Evolutionary conservation across 75 land plant genomes (phyloP), one percentile per base, ranked within the genome.

Genomic region (Larix kaempferi): DNA sequence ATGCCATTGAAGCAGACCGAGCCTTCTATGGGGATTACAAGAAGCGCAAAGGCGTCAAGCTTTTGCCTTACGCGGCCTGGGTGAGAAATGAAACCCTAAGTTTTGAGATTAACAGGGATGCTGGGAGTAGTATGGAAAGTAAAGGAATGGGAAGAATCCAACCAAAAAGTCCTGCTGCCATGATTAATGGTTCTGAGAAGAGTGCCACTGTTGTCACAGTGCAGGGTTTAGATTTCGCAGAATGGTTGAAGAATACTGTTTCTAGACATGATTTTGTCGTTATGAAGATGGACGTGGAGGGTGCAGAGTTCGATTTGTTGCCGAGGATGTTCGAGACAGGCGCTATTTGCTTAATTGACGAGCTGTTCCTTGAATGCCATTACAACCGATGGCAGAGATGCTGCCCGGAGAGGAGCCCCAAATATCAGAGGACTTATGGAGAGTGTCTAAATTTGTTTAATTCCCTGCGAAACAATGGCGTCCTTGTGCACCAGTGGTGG

Each of bases 401-500:
- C 55, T 91, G 92, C 54, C 92, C 89, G 0, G 84, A 80, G 85
- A 89, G 98, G 81, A 84, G 83, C 19, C 14, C 82, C 10, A 95
- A 95, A 82, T 37, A 77, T 27, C 44, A 73, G 80, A 66, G 66
- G 69, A 84, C 91, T 21, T 95, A 95, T 58, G 85, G 88, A 87
- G 89, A 95, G 54, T 95, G 98, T 65, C 64, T 93, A 35, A 75
- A 89, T 16, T 78, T 95, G 44, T 93, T 91, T 69, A 88, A 90
- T 14, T 79, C 59, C 67, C 85, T 95, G 2, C 74, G 90, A 55
- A 87, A 84, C 25, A 78, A 76, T 19, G 93, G 98, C 10, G 95
- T 95, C 59, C 90, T 89, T 6, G 98, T 86, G n/a, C 98, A 95
- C 58, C 98, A 95, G 72, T 95, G 98, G 98, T 95, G 98, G 93